A percentile compares a stretch with the other conserved stretches of the same genome.
These are phyloP conservation scores for Gamarada debralockiae DNA, from an alignment of 495 filamentous ascomycete genomes.

Conservation along the genomic window DNA sequence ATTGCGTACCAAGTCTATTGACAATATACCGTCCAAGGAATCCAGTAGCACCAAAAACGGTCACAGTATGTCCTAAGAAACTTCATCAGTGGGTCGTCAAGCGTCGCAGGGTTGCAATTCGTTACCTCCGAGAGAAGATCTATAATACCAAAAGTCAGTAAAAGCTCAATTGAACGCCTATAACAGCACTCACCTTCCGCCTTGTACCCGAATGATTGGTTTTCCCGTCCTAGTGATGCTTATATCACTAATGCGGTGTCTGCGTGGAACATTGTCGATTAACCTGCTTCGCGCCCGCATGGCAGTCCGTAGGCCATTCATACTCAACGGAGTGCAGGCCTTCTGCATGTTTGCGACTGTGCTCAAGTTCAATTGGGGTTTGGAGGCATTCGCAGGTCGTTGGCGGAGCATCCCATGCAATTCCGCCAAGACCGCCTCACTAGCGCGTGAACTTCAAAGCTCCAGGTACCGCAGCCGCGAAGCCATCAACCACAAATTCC, in stretches of 20 bases:
- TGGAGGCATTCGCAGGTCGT: slow-evolving; percentile 4
- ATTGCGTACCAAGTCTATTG: slow-evolving; percentile 76
- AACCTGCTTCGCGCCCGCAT: slow-evolving; percentile 10
- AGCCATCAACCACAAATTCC: slow-evolving; percentile 8
- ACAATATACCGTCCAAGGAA: slow-evolving; percentile 97
- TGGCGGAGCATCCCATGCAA: background rate
- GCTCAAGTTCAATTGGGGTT: slow-evolving; percentile 15
- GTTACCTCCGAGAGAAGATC: slow-evolving; percentile 78
- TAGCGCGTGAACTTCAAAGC: slow-evolving; percentile 10
- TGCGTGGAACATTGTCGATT: slow-evolving; percentile 21
- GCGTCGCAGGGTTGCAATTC: background rate
- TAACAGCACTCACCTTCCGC: slow-evolving; percentile 70
- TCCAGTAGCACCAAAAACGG: slow-evolving; percentile 96
- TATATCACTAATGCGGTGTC: slow-evolving; percentile 69
- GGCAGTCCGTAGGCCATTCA: slow-evolving; percentile 25
- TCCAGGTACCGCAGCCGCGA: slow-evolving; percentile 20
- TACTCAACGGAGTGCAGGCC: slow-evolving; percentile 23
- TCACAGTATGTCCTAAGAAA: slow-evolving; percentile 81
- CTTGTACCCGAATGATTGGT: slow-evolving; percentile 75
- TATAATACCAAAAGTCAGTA: slow-evolving; percentile 31
- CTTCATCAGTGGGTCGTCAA: slow-evolving; percentile 24
- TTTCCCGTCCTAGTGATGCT: slow-evolving; percentile 83
- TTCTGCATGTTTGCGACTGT: slow-evolving; percentile 27
- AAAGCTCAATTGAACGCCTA: slow-evolving; percentile 21
- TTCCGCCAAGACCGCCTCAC: background rate